Conservation (phyloP, 83 land plant species). For the Isoetes engelmannii region DNA sequence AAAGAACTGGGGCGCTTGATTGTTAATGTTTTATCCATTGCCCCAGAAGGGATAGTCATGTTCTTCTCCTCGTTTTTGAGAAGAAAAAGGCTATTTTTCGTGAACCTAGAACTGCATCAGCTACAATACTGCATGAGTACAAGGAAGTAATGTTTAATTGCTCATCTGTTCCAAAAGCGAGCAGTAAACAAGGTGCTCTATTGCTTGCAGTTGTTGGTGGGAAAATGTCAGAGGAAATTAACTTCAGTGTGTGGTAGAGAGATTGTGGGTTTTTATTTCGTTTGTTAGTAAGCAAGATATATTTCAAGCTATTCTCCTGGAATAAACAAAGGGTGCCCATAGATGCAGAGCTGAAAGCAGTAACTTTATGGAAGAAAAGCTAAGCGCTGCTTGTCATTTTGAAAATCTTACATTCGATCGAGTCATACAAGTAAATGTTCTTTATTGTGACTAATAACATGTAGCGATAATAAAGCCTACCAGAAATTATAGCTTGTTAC, state of each 20-base stretch:
- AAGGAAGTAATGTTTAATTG: slow-evolving; percentile 41
- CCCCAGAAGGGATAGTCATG: slow-evolving; percentile 91
- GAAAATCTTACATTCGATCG: too few species aligned
- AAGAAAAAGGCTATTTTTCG: slow-evolving; percentile 67
- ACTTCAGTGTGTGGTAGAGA: slow-evolving; percentile 56
- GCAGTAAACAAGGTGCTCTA: slow-evolving; percentile 53
- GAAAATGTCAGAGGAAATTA: slow-evolving; percentile 95
- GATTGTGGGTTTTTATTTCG: too few species aligned
- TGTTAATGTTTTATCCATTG: slow-evolving; percentile 60
- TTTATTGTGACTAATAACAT: too few species aligned
- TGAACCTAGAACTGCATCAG: slow-evolving; percentile 69
- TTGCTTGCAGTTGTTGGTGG: slow-evolving; percentile 91
- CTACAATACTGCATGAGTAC: slow-evolving; percentile 55
- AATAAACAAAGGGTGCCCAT: too few species aligned
- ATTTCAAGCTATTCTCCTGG: too few species aligned
- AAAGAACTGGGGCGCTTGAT: slow-evolving; percentile 85
- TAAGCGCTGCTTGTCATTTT: too few species aligned
- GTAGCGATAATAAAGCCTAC: too few species aligned
- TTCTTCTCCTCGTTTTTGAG: slow-evolving; percentile 84
- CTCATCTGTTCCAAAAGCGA: slow-evolving; percentile 16
- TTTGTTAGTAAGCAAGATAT: too few species aligned
- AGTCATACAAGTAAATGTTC: too few species aligned
- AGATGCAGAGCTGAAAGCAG: too few species aligned
- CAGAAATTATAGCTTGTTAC: too few species aligned
- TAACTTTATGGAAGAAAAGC: too few species aligned